These are phyloP conservation scores for Typha latifolia DNA, from an alignment of 176 grass and related monocot species.

Conservation along the genomic window DNA sequence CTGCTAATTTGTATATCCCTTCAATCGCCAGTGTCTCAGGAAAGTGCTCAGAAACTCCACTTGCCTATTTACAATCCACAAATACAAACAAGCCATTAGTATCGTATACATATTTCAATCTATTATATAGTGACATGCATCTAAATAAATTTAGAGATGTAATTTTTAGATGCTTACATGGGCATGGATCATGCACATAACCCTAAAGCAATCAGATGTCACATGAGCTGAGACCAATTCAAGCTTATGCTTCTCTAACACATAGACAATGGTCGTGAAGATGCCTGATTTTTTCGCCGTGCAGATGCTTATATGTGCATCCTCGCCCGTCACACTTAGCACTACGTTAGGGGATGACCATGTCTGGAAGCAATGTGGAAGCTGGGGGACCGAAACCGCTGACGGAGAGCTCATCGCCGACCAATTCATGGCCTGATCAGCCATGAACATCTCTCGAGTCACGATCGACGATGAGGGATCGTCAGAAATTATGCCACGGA, in stretches of 20 bases:
- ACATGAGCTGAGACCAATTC: conserved; percentile 39
- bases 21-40: conserved; percentile 14
- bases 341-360: conserved; percentile 52
- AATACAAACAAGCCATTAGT: neutral
- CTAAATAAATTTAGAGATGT: neutral
- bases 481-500: neutral
- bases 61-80: conserved; percentile 24
- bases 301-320: conserved; percentile 43
- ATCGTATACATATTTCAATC: neutral
- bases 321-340: conserved; percentile 26
- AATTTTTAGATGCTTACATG: conserved; percentile 24
- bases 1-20: conserved; percentile 44
- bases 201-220: conserved; percentile 5
- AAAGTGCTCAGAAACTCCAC: neutral
- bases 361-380: conserved; percentile 30
- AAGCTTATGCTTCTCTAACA: conserved; percentile 52
- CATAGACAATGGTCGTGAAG: conserved; percentile 23
- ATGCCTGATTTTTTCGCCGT: conserved; percentile 10
- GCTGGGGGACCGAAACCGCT: neutral
- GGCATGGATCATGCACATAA: conserved; percentile 42
- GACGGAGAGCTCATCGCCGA: neutral
- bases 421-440: conserved; percentile 24
- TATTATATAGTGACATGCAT: neutral
- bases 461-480: neutral
- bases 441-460: conserved; percentile 25